Conservation (phyloP, 1,139 yeast genomes). For the Kodamaea plutei region DNA sequence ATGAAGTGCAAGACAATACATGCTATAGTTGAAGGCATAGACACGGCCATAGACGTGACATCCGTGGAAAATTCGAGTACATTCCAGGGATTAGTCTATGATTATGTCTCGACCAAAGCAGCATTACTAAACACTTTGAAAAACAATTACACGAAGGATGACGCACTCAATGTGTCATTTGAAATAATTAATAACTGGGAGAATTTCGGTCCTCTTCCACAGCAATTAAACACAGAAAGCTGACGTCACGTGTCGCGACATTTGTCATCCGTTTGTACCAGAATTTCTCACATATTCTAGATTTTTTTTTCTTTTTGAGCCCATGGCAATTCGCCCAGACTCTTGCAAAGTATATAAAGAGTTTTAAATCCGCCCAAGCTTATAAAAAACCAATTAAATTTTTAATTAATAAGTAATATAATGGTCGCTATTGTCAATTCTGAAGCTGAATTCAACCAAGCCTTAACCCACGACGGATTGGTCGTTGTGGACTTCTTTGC, state of each 20-base stretch:
- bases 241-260: conserved; percentile 5
- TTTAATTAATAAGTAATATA: too few relatives aligned
- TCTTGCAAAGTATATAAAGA: too few relatives aligned
- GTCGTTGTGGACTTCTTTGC: conserved; percentile 86
- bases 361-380: too few relatives aligned
- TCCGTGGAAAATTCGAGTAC: too few relatives aligned
- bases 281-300: too few relatives aligned
- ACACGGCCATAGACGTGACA: too few relatives aligned
- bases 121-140: background rate
- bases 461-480: conserved; percentile 51
- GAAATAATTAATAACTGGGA: conserved; percentile 1
- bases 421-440: conserved; percentile 42
- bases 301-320: conserved; percentile 2
- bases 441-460: conserved; percentile 59
- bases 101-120: background rate
- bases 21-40: too few relatives aligned
- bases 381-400: conserved; percentile 5
- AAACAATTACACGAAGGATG: background rate
- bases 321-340: too few relatives aligned
- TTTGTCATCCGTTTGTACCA: too few relatives aligned
- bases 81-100: background rate
- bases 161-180: background rate
- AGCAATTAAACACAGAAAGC: too few relatives aligned
- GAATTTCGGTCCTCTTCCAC: conserved; percentile 1
- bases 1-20: too few relatives aligned